Evolutionary conservation across 179 eudicot genomes (phyloP), one percentile per base, ranked within the genome.

Genomic region (Patellifolia procumbens): DNA sequence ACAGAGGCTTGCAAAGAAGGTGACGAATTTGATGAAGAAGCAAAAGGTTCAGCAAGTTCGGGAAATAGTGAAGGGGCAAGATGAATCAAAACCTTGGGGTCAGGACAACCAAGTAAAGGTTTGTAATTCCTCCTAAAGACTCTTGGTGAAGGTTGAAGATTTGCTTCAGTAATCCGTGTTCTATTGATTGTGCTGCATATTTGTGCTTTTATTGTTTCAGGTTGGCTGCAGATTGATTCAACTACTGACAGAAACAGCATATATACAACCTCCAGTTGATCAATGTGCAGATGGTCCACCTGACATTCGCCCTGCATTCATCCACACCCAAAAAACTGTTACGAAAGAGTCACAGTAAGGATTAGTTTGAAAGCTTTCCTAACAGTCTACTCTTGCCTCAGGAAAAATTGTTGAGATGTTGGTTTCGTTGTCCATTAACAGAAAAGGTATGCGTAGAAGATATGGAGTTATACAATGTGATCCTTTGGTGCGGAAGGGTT

Each of bases 291-390:
- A 89, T 68, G 82, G 76, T 68, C 82, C 97, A 71, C 99, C 93
- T 75, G 93, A 95, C 84, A 84, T 95, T 84, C 93, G 97, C 26
- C 99, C 99, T 62, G 99, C 99, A 55, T 95, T 95, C 82, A 61
- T 81, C 67, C 99, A 93, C 83, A 79, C 90, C 43, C 79, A 83
- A 58, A 85, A 68, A 83, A 84, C 86, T 67, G 62, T 88, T 67
- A 31, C 79, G 26, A 89, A 70, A 81, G 91, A 88, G 2, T 15
- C 78, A 69, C 64, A 73, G 88, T 86, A 76, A 74, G 88, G 68
- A 52, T 51, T 46, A 37, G 32, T 29, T 73, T 70, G 29, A 43
- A 35, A 70, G 49, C 32, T 48, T 19, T 35, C 31, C 22, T 60
- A 17, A 5, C 32, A 62, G 68, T 67, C 20, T 65, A 53, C 13